Conservation (phyloP, 345 rosid genomes). For the Xanthoceras sorbifolium region DNA sequence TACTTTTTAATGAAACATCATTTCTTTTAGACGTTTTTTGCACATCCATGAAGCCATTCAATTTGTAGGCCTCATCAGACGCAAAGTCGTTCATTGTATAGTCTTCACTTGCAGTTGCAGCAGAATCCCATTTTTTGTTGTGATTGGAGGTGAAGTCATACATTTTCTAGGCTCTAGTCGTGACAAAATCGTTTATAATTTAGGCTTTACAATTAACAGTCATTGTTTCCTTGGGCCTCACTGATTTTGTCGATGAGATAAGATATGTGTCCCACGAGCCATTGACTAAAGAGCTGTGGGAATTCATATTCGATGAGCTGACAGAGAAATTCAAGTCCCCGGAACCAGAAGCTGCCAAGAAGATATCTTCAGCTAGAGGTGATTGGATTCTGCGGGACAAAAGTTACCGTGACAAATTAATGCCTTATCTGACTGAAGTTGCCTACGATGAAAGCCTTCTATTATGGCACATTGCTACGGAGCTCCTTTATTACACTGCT, state of each 20-base stretch:
- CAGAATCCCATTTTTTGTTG: too few relatives aligned
- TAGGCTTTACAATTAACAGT: not conserved
- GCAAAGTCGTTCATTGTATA: not conserved
- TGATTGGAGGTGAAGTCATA: too few relatives aligned
- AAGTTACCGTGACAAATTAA: conserved; percentile 17
- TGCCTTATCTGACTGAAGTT: conserved; percentile 39
- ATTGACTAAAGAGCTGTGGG: not conserved
- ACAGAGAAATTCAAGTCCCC: not conserved
- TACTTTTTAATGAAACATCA: too few relatives aligned
- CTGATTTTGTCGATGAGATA: not conserved
- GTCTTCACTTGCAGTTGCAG: too few relatives aligned
- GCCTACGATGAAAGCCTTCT: conserved; percentile 49
- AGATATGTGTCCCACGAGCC: not conserved
- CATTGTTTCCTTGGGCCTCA: not conserved
- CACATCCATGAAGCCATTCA: too few relatives aligned
- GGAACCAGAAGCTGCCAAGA: conserved; percentile 19
- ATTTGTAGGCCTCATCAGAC: not conserved
- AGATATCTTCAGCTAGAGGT: conserved; percentile 54
- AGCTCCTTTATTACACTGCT: conserved; percentile 37
- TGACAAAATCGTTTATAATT: too few relatives aligned
- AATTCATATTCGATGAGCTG: not conserved
- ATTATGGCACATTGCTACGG: conserved; percentile 66
- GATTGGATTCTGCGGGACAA: conserved; percentile 47
- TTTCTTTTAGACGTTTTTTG: too few relatives aligned
- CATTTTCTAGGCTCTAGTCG: not conserved